A percentile compares a stretch with the other conserved stretches of the same genome.
Evolutionary conservation across 208 protist species (phyloP).

Genomic region (Wallacemonas rigidus): DNA sequence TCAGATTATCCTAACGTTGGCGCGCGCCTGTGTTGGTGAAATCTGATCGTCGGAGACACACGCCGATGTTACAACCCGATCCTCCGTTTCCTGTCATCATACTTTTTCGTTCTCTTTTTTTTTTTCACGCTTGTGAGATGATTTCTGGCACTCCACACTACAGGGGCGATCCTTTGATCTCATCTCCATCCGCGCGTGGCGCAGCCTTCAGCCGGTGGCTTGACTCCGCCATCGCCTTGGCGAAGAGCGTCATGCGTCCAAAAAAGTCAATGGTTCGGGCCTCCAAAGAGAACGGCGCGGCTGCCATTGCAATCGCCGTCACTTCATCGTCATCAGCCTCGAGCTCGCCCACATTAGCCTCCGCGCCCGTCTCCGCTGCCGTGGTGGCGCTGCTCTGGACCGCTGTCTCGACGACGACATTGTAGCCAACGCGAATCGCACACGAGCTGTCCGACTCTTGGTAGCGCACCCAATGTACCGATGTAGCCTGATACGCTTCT

Average conservation of each 20-base stretch:
- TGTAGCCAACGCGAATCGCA: conserved; percentile 24
- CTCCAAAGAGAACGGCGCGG: conserved; percentile 61
- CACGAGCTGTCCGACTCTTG: not conserved
- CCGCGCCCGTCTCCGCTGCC: not conserved
- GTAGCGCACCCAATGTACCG: not conserved
- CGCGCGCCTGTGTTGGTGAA: too few relatives aligned
- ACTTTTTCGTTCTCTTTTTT: too few relatives aligned
- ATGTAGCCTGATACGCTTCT: not conserved
- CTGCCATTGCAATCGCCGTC: conserved; percentile 14
- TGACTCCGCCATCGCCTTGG: conserved; percentile 47
- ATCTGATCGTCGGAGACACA: too few relatives aligned
- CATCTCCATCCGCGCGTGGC: not conserved
- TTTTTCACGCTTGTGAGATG: too few relatives aligned
- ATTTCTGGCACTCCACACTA: too few relatives aligned
- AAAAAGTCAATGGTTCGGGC: conserved; percentile 62
- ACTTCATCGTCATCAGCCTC: conserved; percentile 16
- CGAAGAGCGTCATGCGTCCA: conserved; percentile 50
- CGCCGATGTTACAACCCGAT: too few relatives aligned
- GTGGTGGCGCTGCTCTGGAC: not conserved
- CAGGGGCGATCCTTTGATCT: not conserved
- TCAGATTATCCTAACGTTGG: too few relatives aligned
- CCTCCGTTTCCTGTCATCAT: too few relatives aligned
- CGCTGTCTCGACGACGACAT: not conserved
- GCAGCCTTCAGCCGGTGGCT: not conserved
- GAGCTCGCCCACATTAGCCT: not conserved